Base-by-base conservation (phyloP, 2,329 filamentous ascomycete species). In the Triangularia verruculosa region DNA sequence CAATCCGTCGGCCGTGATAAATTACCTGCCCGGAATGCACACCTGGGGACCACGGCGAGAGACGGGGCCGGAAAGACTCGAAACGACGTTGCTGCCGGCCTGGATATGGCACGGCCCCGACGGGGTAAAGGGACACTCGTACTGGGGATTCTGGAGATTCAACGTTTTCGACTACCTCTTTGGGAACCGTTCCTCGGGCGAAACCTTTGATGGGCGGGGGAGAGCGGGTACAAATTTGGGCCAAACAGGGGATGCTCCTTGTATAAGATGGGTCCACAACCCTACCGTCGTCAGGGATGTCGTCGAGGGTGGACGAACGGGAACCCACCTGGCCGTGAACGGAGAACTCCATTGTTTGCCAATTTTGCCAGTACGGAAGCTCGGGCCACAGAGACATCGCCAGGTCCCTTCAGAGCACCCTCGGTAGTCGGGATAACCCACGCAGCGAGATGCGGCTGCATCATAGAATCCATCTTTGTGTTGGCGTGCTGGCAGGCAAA, bases 191-290 rank as follows among this genome's bases (percentile, higher is more conserved):
- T 28, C 22, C 47, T 58, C 47, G 22, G 30, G 30, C 30, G 15
- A 58, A 61, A 28, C 27, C 47, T 59, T 15, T 39, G 53, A 58
- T 57, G 61, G 52, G 53, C 59, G 64, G 58, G 54, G 43, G 54
- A 52, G 57, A 59, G 55, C 51, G 64, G 64, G 47, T 22, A 57
- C 58, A 54, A 52, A 64, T 56, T 62, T 62, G 66, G n/a, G 62
- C 60, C 61, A 61, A 63, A 54, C 34, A 62, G 59, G 64, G 62
- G 54, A 53, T 39, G n/a, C 56, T 53, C 53, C 39, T 58, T 28
- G 32, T 52, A 24, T 15, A 27, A 39, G 43, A 61, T 43, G 57
- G 61, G 39, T 43, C 56, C 56, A 34, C 9, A 51, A 22, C 43
- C 43, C 24, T 56, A 22, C 28, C 34, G 9, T 47, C 54, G 25